A percentile compares a stretch with the other conserved stretches of the same genome.
These are phyloP conservation scores for Gossypium lobatum DNA, from an alignment of 441 rosid species.

Conservation along the genomic window DNA sequence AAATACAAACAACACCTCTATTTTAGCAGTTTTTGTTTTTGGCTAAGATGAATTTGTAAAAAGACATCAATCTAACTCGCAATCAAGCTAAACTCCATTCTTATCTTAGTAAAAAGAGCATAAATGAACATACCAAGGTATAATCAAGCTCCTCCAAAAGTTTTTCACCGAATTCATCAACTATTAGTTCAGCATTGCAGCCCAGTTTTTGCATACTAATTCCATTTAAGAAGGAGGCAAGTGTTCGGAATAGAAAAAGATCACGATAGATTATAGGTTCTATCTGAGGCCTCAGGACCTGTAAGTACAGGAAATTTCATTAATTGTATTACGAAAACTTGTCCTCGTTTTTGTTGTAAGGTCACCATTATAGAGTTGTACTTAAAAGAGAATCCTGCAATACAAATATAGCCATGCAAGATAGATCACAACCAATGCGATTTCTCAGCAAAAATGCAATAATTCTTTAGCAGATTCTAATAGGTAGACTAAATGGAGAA, in stretches of 20 bases:
- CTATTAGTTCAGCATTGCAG: constrained; percentile 91
- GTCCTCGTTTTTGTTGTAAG: background rate
- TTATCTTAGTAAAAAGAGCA: background rate
- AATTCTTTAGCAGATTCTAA: background rate
- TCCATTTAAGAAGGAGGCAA: constrained; percentile 87
- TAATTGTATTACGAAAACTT: background rate
- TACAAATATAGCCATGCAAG: background rate
- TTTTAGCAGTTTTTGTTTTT: background rate
- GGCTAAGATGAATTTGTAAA: background rate
- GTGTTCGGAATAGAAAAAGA: constrained; percentile 90
- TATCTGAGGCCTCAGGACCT: constrained; percentile 90
- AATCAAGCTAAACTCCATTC: constrained; percentile 1
- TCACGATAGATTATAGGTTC: constrained; percentile 91
- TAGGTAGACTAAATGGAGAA: background rate
- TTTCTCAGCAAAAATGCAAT: background rate
- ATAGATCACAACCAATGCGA: background rate
- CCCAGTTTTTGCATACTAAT: constrained; percentile 85
- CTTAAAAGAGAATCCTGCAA: background rate
- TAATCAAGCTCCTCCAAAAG: constrained; percentile 97
- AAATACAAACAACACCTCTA: background rate
- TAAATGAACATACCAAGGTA: constrained; percentile 60
- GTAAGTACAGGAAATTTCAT: constrained; percentile 22
- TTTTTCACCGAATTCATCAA: constrained; percentile 95
- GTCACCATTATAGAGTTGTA: background rate
- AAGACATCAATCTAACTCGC: background rate